Conservation (phyloP, 768 basidiomycete genomes). For the Mycena kentingensis region DNA sequence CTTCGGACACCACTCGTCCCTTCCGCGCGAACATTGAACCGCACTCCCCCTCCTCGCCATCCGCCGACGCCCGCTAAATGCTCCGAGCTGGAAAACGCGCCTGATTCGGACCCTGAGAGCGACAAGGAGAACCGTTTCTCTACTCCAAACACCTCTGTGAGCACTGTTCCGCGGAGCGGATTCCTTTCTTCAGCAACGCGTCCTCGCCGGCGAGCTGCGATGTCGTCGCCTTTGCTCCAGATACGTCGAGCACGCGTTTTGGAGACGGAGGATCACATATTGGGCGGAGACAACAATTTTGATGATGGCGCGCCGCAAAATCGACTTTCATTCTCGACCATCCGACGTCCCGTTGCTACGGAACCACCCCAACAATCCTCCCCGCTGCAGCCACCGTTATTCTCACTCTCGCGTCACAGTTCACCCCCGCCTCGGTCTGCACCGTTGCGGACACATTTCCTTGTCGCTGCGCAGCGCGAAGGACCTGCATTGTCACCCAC, state of each 20-base stretch:
- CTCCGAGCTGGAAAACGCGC: no score
- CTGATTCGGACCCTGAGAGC: background rate
- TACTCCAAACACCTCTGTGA: background rate
- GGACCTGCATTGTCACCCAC: background rate
- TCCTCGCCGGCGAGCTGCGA: no score
- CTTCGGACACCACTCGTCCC: background rate
- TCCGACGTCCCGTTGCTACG: background rate
- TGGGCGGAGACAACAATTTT: no score
- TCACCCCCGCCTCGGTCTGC: no score
- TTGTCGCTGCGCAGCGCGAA: background rate
- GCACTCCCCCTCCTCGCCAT: background rate
- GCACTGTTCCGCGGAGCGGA: no score
- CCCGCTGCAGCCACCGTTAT: background rate
- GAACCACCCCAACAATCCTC: background rate
- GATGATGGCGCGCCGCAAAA: no score
- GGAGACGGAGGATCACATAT: no score
- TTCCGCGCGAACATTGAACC: background rate
- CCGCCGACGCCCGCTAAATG: background rate
- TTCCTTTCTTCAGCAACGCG: background rate
- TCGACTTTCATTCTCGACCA: background rate
- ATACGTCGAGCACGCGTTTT: no score
- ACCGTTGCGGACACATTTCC: no score
- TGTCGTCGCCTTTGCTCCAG: no score
- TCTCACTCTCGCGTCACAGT: background rate
- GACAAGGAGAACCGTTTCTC: background rate